Conservation (phyloP, 148 eudicot species). For the Gaultheria prostrata region DNA sequence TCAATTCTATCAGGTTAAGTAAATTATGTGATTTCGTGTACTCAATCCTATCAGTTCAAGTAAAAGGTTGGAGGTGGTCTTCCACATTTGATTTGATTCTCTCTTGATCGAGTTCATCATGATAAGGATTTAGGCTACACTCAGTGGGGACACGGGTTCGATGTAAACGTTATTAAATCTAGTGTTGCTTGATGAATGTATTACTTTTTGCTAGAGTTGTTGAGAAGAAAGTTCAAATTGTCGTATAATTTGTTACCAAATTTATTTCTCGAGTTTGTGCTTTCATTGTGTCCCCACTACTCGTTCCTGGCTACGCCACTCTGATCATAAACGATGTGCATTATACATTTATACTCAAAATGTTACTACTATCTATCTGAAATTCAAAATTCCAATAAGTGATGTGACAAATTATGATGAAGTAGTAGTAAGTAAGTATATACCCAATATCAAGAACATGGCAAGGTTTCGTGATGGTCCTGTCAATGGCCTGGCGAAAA, state of each 20-base stretch:
- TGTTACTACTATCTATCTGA: neutral
- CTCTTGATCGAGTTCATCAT: neutral
- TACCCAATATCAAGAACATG: slow-evolving; percentile 92
- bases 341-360: neutral
- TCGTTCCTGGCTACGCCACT: neutral
- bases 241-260: too few relatives aligned
- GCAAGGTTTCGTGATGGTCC: slow-evolving; percentile 56
- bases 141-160: too few relatives aligned
- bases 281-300: neutral
- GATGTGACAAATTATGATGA: neutral
- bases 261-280: too few relatives aligned
- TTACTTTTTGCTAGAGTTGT: too few relatives aligned
- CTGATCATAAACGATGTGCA: neutral
- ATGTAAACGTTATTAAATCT: too few relatives aligned
- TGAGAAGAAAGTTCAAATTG: too few relatives aligned
- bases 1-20: neutral
- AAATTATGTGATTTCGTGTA: neutral
- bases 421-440: neutral
- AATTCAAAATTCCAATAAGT: neutral
- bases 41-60: neutral
- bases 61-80: neutral
- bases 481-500: slow-evolving; percentile 67
- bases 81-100: neutral
- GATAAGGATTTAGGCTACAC: too few relatives aligned
- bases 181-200: neutral